These are phyloP conservation scores for Ceratocystis colombiana DNA, from an alignment of 2,329 filamentous ascomycete species.

Conservation along the genomic window DNA sequence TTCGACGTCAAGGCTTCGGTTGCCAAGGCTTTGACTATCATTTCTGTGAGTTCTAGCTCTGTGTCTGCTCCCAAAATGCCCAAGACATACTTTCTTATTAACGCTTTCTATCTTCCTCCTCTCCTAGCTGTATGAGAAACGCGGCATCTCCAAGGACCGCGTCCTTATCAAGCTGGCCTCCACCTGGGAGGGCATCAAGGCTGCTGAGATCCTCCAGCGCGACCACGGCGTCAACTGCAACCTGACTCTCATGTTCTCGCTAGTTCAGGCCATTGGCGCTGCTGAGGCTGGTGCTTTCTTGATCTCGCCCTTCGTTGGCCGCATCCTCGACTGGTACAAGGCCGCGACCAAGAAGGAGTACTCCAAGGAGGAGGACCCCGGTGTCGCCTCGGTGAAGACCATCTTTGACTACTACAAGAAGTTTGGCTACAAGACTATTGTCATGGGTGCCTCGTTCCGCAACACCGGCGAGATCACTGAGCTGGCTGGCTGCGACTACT, in stretches of 20 bases:
- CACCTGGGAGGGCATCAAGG: slow-evolving; percentile 99
- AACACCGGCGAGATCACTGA: slow-evolving; percentile 95
- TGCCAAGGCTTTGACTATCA: slow-evolving; percentile 93
- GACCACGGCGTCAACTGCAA: slow-evolving; percentile 97
- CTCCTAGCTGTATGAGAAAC: slow-evolving; percentile 77
- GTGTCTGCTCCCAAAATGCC: background rate
- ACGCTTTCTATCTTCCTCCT: slow-evolving; percentile 16
- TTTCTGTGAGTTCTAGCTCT: slow-evolving; percentile 55
- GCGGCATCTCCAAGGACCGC: slow-evolving; percentile 86
- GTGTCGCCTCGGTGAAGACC: slow-evolving; percentile 81
- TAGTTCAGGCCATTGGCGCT: slow-evolving; percentile 85
- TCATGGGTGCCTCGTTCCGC: slow-evolving; percentile 99
- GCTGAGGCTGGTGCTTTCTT: slow-evolving; percentile 94
- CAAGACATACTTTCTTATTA: background rate
- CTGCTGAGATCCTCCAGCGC: slow-evolving; percentile 88
- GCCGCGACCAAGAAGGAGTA: slow-evolving; percentile 89
- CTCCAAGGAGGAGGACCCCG: slow-evolving; percentile 80
- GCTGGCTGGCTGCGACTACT: slow-evolving; percentile 95
- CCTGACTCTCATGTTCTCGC: slow-evolving; percentile 97
- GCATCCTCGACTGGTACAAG: slow-evolving; percentile 99
- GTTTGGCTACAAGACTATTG: slow-evolving; percentile 96
- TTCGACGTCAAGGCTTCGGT: slow-evolving; percentile 90
- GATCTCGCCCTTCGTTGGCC: slow-evolving; percentile 97
- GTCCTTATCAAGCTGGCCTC: slow-evolving; percentile 98
- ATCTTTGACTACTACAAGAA: slow-evolving; percentile 99